Conservation (phyloP, 202 grass and related monocot genomes). For the Dendrocalamus latiflorus region DNA sequence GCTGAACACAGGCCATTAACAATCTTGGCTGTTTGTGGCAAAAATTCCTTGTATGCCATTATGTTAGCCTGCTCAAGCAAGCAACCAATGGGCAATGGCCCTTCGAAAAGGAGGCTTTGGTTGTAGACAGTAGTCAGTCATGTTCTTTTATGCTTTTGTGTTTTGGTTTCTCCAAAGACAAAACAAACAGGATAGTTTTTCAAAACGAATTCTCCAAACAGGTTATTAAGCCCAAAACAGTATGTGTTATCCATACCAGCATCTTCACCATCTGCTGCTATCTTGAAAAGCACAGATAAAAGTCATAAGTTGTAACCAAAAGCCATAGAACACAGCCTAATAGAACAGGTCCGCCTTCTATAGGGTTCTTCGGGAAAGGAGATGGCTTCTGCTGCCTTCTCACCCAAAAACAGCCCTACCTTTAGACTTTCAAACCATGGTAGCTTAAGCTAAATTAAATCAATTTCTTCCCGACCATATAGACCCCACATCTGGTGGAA, state of each 20-base stretch:
- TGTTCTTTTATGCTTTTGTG: too few relatives aligned
- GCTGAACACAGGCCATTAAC: conserved; percentile 8
- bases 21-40: conserved; percentile 25
- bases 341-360: too few relatives aligned
- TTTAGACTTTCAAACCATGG: neutral
- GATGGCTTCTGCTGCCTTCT: conserved; percentile 10
- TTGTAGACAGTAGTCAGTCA: conserved; percentile 1
- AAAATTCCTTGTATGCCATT: neutral
- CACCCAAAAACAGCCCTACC: neutral
- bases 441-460: conserved; percentile 7
- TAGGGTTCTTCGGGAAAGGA: neutral
- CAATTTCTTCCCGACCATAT: neutral
- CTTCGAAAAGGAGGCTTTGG: conserved; percentile 10
- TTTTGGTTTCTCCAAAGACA: too few relatives aligned
- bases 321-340: too few relatives aligned
- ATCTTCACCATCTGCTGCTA: too few relatives aligned
- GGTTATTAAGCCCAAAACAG: too few relatives aligned
- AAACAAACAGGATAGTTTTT: too few relatives aligned
- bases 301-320: too few relatives aligned
- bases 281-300: too few relatives aligned
- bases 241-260: too few relatives aligned
- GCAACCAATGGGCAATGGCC: conserved; percentile 11
- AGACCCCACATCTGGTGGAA: neutral
- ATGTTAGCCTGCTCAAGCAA: conserved; percentile 29
- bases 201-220: too few relatives aligned